A percentile compares a stretch with the other conserved stretches of the same genome.
Conservation (phyloP, 768 basidiomycete species). For the Macrolepiota fuliginosa region DNA sequence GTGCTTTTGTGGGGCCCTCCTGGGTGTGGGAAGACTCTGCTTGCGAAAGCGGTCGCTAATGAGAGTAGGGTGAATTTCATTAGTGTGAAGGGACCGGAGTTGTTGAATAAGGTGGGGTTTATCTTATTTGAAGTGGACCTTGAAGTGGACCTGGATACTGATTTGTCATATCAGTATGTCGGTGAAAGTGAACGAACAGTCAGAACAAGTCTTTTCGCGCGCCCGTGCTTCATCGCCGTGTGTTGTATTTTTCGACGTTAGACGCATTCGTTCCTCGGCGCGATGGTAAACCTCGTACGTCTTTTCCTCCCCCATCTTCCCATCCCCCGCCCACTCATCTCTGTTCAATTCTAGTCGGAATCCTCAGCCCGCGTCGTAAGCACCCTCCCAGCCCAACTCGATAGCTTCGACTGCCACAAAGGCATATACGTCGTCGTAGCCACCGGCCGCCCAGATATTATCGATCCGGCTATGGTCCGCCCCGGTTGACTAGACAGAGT, state of each 20-base stretch:
- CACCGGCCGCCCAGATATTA: constrained; percentile 95
- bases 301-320: not conserved
- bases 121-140: too few relatives aligned
- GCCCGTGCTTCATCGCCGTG: constrained; percentile 94
- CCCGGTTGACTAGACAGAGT: constrained; percentile 93
- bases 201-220: constrained; percentile 88
- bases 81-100: constrained; percentile 94
- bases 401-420: constrained; percentile 85
- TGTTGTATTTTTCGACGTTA: constrained; percentile 90
- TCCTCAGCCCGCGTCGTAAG: constrained; percentile 92
- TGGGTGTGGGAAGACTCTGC: constrained; percentile 94
- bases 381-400: constrained; percentile 90
- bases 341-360: constrained; percentile 59
- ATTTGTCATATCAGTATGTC: constrained; percentile 64
- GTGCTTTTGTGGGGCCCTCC: constrained; percentile 99
- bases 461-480: constrained; percentile 97
- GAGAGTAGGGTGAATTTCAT: constrained; percentile 96
- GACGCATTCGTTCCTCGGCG: constrained; percentile 89
- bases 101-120: constrained; percentile 82
- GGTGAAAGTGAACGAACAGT: constrained; percentile 97
- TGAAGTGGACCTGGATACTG: not conserved
- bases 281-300: constrained; percentile 83
- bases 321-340: not conserved
- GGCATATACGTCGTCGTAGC: constrained; percentile 92
- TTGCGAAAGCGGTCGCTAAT: constrained; percentile 98